Base-by-base conservation (phyloP, 2,329 filamentous ascomycete genomes). In the Colletotrichum tropicicola region DNA sequence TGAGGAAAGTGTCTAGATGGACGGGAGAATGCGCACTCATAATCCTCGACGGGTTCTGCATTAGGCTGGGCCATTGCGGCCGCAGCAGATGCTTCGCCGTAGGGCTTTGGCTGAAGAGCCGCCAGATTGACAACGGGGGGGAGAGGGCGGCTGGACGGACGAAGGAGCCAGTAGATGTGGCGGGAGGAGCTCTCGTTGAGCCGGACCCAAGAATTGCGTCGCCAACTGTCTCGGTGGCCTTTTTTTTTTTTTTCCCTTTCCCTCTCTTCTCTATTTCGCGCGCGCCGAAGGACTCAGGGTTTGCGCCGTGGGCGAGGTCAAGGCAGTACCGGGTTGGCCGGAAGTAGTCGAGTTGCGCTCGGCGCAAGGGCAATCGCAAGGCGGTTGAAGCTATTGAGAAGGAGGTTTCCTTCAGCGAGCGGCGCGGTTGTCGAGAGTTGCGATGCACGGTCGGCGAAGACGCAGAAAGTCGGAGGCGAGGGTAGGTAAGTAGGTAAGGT, bases 1-100 rank as follows among this genome's bases (percentile, higher is more conserved):
- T n/a, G n/a, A n/a, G n/a, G 10, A 32, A 27, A 35, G 47, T 45
- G 25, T 15, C 53, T 48, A 53, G 57, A 39, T 56, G 52, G 45
- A 39, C 21, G 35, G 27, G 49, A 47, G 35, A 13, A 60, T 49
- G 48, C 87, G 75, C 83, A 91, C 88, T 90, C 88, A 77, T 90
- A 90, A 72, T 90, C 88, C 77, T 89, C 87, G 73, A 81, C 83
- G 70, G 84, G 82, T 79, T 88, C 87, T 81, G 84, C 84, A 83
- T 80, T 86, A 79, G 87, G 87, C 86, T 89, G 87, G 86, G 87
- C 87, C 88, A 90, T 91, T 77, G 84, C 83, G 86, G 87, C 88
- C 86, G 85, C 87, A 85, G 85, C 83, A 81, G 86, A 83, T 82
- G 85, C 86, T 84, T 83, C 84, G 85, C 87, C 86, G 83, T 86